phyloP scores from a whole-genome alignment of 2,329 filamentous ascomycete species.

The Paraphoma chrysanthemicola region DNA sequence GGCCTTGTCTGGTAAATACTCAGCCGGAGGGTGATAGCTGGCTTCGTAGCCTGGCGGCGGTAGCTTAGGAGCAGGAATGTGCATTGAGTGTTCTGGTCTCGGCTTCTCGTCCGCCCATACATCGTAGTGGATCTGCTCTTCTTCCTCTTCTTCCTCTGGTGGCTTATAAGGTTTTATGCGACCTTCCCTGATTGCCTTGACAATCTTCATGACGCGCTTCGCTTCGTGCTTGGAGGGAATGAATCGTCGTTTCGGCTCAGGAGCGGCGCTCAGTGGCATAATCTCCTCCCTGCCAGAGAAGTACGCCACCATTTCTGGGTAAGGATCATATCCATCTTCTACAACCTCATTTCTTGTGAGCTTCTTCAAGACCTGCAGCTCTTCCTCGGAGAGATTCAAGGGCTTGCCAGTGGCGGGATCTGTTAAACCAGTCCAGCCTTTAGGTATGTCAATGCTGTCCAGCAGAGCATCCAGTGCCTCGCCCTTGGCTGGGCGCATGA shows the following conservation, averaged over 20 bases:
- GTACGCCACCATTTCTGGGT: slow-evolving; percentile 91
- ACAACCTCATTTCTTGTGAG: slow-evolving; percentile 89
- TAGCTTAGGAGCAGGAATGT: slow-evolving; percentile 91
- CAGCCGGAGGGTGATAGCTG: slow-evolving; percentile 93
- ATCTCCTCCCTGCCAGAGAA: slow-evolving; percentile 89
- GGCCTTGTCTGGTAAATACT: slow-evolving; percentile 87
- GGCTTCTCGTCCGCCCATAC: slow-evolving; percentile 94
- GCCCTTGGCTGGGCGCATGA: slow-evolving; percentile 92
- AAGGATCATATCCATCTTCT: slow-evolving; percentile 89
- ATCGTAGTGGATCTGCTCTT: slow-evolving; percentile 79
- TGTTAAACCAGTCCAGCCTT: slow-evolving; percentile 95
- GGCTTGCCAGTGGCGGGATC: slow-evolving; percentile 95
- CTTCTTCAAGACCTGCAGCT: slow-evolving; percentile 85
- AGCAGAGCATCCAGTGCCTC: slow-evolving; percentile 91
- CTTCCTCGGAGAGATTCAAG: slow-evolving; percentile 82
- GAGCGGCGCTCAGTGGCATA: slow-evolving; percentile 93
- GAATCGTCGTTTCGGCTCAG: slow-evolving; percentile 94
- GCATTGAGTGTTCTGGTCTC: slow-evolving; percentile 85
- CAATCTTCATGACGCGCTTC: slow-evolving; percentile 96
- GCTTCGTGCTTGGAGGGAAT: slow-evolving; percentile 96
- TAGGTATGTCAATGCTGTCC: slow-evolving; percentile 94
- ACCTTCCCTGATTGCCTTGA: slow-evolving; percentile 92
- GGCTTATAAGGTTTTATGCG: slow-evolving; percentile 90
- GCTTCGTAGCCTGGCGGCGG: slow-evolving; percentile 93
- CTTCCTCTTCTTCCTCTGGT: slow-evolving; percentile 74